phyloP scores from a whole-genome alignment of 257 asterid genomes.

The Linaria vulgaris region DNA sequence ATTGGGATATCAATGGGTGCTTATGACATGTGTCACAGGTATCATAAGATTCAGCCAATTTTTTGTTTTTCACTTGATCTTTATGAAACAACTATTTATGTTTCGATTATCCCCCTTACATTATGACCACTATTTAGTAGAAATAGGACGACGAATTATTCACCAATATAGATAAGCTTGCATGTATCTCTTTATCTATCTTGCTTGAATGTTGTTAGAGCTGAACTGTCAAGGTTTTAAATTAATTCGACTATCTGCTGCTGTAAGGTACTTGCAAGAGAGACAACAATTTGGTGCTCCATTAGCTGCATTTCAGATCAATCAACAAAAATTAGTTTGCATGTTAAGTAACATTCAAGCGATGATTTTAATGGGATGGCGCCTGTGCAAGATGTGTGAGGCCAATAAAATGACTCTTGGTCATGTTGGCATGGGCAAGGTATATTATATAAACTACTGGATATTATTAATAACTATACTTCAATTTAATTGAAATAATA shows the following conservation, averaged over 20 bases:
- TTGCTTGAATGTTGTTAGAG: not conserved
- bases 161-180: no score
- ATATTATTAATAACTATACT: no score
- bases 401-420: slow-evolving; percentile 92
- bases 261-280: slow-evolving; percentile 76
- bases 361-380: slow-evolving; percentile 87
- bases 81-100: no score
- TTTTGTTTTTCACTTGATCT: no score
- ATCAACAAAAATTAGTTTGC: slow-evolving; percentile 46
- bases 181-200: no score
- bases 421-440: slow-evolving; percentile 96
- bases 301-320: slow-evolving; percentile 89
- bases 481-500: no score
- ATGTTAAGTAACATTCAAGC: slow-evolving; percentile 90
- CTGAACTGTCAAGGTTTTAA: not conserved
- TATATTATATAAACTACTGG: slow-evolving; percentile 13
- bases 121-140: no score
- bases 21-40: slow-evolving; percentile 97
- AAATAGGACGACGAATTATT: no score
- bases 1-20: slow-evolving; percentile 97
- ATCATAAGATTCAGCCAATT: slow-evolving; percentile 19
- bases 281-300: slow-evolving; percentile 97
- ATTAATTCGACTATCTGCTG: slow-evolving; percentile 11
- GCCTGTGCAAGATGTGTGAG: slow-evolving; percentile 86
- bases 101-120: no score